Conservation (phyloP, 495 filamentous ascomycete species). For the Trichoderma orchidacearum region DNA sequence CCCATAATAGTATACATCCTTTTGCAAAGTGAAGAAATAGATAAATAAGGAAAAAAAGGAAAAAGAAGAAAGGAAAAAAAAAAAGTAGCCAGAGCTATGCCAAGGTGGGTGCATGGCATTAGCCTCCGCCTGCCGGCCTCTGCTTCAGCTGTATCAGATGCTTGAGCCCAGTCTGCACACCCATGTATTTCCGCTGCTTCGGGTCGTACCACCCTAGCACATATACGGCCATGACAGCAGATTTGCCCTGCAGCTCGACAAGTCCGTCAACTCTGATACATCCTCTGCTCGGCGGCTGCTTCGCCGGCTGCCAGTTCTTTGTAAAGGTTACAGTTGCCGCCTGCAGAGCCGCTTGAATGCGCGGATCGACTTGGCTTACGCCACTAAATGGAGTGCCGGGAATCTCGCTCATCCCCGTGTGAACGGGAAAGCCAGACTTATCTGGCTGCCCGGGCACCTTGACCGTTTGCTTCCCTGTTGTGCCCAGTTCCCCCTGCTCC, state of each 20-base stretch:
- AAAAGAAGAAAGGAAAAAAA: no score
- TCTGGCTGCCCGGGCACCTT: neutral
- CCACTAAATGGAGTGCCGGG: neutral
- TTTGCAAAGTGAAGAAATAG: no score
- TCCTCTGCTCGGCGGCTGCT: neutral
- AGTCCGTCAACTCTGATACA: conserved; percentile 1
- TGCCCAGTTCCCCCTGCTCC: neutral
- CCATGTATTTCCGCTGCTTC: neutral
- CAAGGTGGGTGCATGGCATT: neutral
- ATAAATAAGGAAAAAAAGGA: no score
- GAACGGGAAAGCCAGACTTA: neutral
- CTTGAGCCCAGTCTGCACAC: neutral
- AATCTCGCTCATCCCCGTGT: neutral
- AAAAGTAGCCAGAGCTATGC: neutral
- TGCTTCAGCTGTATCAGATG: neutral
- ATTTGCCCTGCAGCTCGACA: neutral
- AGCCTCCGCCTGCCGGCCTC: neutral
- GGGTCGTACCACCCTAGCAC: neutral
- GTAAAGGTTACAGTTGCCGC: neutral
- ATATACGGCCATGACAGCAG: conserved; percentile 1
- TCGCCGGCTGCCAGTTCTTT: neutral
- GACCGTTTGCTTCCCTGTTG: neutral
- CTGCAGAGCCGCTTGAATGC: neutral
- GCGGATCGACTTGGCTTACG: neutral
- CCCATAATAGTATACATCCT: neutral